Base-by-base conservation (phyloP, 1,284 basidiomycete species). In the Fomitopsis schrenkii region DNA sequence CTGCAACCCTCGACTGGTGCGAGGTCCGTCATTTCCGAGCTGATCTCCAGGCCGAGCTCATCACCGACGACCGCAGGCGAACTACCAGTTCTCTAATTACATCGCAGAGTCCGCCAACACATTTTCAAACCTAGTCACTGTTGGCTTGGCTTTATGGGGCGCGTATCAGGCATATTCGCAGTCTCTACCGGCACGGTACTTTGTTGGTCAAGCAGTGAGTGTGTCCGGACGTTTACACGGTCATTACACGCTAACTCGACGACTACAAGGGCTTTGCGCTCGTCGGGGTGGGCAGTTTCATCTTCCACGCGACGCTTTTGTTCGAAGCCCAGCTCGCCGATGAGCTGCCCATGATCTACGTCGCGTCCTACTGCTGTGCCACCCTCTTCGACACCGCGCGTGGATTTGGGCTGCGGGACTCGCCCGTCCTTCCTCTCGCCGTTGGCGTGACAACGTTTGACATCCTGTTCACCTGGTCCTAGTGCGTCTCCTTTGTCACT, bases 1-100 rank as follows among this genome's bases (percentile, higher is more conserved):
- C 87, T 0, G 81, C 87, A 9, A 88, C 86, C 1, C 71, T 88
- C 28, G 87, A 88, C 69, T 90, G 86, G 85, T 90, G 87, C 66
- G 86, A 88, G 78, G 86, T 86, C 30, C 33, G 52, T 56, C 9
- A 52, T 40, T 14, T 58, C 52, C 45, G 17, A 3, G 33, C 7
- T 33, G 30, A 41, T 56, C 40, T 5, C 35, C 14, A n/a, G 55
- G 15, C 55, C 17, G 48, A 38, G 15, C 59, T 62, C 50, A 62
- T 64, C 57, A 63, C 60, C 59, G 57, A 35, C 41, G 50, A n/a
- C 30, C 46, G 17, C 55, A 87, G 86, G 80, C 81, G 44, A 90
- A 90, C 68, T 87, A 89, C 71, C 85, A 88, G 72, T 88, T 88
- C 75, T 85, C 85, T 7, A 77, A 81, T 26, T 88, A 88, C 66